These are phyloP conservation scores for Phalaenopsis aphrodite DNA, from an alignment of 106 monocot genomes.

Conservation along the genomic window DNA sequence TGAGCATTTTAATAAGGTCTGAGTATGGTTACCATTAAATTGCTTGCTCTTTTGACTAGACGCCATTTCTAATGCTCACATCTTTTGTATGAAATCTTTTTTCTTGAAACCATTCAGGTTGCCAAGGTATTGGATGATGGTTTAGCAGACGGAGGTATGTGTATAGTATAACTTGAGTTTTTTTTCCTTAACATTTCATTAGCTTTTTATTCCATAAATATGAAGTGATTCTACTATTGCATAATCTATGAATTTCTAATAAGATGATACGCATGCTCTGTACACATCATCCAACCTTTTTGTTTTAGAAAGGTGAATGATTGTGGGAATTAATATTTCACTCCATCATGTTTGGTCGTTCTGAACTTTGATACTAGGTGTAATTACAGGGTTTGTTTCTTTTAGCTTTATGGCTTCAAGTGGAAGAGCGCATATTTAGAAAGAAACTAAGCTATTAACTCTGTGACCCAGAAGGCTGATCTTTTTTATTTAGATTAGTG, in stretches of 20 bases:
- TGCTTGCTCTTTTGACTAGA: background rate
- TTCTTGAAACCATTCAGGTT: slow-evolving; percentile 23
- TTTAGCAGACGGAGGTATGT: slow-evolving; percentile 34
- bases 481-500: background rate
- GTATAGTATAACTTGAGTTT: background rate
- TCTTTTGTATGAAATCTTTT: slow-evolving; percentile 8
- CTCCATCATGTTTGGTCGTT: background rate
- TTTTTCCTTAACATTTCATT: background rate
- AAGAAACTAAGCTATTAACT: background rate
- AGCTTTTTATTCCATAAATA: background rate
- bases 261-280: background rate
- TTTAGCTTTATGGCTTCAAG: no score
- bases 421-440: background rate
- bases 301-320: background rate
- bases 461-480: background rate
- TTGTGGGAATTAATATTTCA: background rate
- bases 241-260: background rate
- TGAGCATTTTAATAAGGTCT: slow-evolving; percentile 96
- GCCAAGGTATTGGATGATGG: slow-evolving; percentile 57
- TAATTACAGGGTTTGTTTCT: no score
- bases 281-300: background rate
- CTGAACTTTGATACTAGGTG: no score
- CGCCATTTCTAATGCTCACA: background rate
- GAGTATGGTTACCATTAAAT: slow-evolving; percentile 2
- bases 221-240: background rate